Evolutionary conservation across 1,284 basidiomycete genomes (phyloP), one percentile per base, ranked within the genome.

Genomic region (Apiotrichum siamense): DNA sequence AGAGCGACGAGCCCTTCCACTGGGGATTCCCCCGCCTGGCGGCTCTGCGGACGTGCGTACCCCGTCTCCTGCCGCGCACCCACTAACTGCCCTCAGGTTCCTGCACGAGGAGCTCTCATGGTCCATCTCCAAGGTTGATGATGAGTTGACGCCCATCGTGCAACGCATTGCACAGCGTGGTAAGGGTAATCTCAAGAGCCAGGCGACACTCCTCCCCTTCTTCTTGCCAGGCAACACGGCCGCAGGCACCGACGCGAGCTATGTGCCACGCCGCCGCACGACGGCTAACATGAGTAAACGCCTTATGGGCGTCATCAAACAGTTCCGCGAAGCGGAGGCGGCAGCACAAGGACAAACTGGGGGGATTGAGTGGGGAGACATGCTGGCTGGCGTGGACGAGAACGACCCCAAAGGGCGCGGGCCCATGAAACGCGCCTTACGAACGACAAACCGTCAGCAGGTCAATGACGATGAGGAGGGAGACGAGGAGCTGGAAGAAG

Each of bases 21-120:
- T 99, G 96, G 96, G 94, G 91, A 10, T 77, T 94, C 57, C 92
- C 94, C 7, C 93, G 97, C 67, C 81, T 99, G 2, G 91, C 97
- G 63, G 89, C 85, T 1, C 79, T 97, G 45, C 82, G 91, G 61
- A 75, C 80, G 87, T 90, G 66, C 59, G 84, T 75, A 13, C 9
- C 33, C 36, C 17, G 32, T n/a, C 6, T 48, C 7, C 20, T 42
- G 25, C 37, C 52, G 35, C 10, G 29, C 58, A 37, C 31, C 32
- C 18, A 20, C 38, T 44, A 24, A 3, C 41, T 43, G 27, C 29
- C 27, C 10, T 4, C 61, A 93, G 88, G 33, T 94, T 89, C 68
- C 78, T 98, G 58, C 79, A 80, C 36, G 81, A 86, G 49, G 90
- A 97, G 67, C 79, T 98, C 9, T 82, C 85, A 17, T 99, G 96